phyloP scores from a whole-genome alignment of 2,329 filamentous ascomycete genomes.

The Zarea fungicola region DNA sequence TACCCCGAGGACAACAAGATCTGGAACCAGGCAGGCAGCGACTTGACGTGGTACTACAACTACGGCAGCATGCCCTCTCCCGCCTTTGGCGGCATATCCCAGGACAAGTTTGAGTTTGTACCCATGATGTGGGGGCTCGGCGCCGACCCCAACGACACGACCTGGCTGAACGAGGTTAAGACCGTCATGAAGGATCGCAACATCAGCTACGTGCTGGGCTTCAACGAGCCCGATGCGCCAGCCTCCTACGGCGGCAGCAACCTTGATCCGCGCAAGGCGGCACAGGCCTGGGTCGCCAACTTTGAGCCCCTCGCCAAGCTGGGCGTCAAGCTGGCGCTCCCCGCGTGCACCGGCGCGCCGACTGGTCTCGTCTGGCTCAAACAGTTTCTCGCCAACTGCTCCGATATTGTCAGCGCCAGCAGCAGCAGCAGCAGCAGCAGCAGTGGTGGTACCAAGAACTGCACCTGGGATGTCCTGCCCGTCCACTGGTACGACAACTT shows the following conservation, averaged over 20 bases:
- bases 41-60: slow-evolving; percentile 83
- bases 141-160: slow-evolving; percentile 42
- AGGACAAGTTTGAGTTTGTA: slow-evolving; percentile 64
- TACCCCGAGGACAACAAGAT: slow-evolving; percentile 58
- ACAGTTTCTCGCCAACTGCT: slow-evolving; percentile 61
- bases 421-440: slow-evolving; percentile 31
- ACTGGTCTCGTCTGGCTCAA: slow-evolving; percentile 61
- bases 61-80: slow-evolving; percentile 56
- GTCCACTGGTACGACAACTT: slow-evolving; percentile 68
- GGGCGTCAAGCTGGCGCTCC: slow-evolving; percentile 64
- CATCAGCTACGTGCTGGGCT: slow-evolving; percentile 64
- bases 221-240: slow-evolving; percentile 72
- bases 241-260: slow-evolving; percentile 54
- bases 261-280: slow-evolving; percentile 55
- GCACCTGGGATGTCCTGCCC: slow-evolving; percentile 58
- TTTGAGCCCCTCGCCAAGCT: slow-evolving; percentile 62
- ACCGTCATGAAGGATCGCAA: slow-evolving; percentile 46
- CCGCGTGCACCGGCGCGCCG: slow-evolving; percentile 60
- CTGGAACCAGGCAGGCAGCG: slow-evolving; percentile 53
- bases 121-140: slow-evolving; percentile 73
- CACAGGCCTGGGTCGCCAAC: slow-evolving; percentile 63
- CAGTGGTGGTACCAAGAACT: slow-evolving; percentile 38
- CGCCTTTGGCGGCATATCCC: slow-evolving; percentile 41
- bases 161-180: slow-evolving; percentile 57
- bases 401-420: slow-evolving; percentile 46